Evolutionary conservation across 1,284 basidiomycete genomes (phyloP), one percentile per base, ranked within the genome.

Genomic region (Coniophora puteana): DNA sequence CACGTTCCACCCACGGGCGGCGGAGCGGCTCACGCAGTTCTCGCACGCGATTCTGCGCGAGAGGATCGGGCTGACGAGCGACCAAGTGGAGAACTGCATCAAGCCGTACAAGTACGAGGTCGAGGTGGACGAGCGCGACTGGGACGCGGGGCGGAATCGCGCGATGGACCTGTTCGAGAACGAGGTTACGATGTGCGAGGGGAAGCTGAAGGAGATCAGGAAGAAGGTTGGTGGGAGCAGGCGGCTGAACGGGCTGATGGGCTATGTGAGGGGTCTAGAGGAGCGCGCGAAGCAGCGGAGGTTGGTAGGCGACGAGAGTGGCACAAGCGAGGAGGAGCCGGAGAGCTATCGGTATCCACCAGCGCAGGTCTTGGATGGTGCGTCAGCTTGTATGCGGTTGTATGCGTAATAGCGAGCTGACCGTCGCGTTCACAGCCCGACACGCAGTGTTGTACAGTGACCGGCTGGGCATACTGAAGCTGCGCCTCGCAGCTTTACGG

Each of bases 1-100:
- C 67, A 89, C 80, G 25, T 83, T 84, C 68, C 96, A 99, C 61
- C 89, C 91, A 0, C 76, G 74, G 12, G 89, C 93, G 0, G 79
- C 91, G 2, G 91, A 95, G 50, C 82, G 93, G 14, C 83, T 99
- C 44, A 78, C 91, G 41, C 78, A 93, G 53, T 96, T 97, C 62
- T 89, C 90, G 12, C 93, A 96, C 62, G 82, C 78, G 55, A 95
- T 99, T 54, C 68, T 99, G 43, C 76, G 93, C 36, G 93, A 97
- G 55, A 80, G 95, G 3, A 88, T 97, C 46, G 88, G 89, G 8
- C 67, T 97, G 41, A 93, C 96, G 4, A 87, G 92, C 1, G 96
- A 99, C 61, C 95, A 99, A 66, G 96, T 99, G 7, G 96, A 99
- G 72, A 99, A 99, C 66, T 96, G 92, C 65, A 96, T 99, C 72